Evolutionary conservation across 2,329 filamentous ascomycete genomes (phyloP).

Genomic region (Ascochyta koolunga): DNA sequence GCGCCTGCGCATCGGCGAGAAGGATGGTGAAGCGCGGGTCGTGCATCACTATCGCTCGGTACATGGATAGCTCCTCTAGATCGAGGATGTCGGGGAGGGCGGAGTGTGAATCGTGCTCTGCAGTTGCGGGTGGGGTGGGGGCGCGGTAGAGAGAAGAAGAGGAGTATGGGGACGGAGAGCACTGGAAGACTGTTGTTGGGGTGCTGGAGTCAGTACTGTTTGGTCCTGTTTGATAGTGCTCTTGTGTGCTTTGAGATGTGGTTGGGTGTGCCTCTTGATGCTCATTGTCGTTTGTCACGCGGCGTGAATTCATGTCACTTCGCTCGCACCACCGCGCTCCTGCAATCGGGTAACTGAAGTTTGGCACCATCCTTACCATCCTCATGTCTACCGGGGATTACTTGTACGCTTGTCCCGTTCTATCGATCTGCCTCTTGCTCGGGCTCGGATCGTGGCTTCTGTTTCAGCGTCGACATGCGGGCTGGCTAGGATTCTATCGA

Average conservation of each 20-base stretch:
- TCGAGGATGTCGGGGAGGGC: not conserved
- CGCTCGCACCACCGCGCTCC: slow-evolving; percentile 20
- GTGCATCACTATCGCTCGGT: slow-evolving; percentile 3
- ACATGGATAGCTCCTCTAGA: not conserved
- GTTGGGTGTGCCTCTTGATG: not conserved
- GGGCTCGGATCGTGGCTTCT: slow-evolving; percentile 9
- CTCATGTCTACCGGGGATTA: not conserved
- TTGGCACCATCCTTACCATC: slow-evolving; percentile 27
- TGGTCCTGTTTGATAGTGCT: not conserved
- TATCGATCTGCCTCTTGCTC: not conserved
- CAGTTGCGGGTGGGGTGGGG: not conserved
- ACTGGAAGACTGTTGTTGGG: not conserved
- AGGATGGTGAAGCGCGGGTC: not conserved
- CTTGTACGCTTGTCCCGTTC: not conserved
- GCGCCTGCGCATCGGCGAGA: not conserved
- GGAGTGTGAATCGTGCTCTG: not conserved
- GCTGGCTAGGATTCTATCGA: slow-evolving; percentile 3
- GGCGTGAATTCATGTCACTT: no score
- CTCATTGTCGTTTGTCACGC: not conserved
- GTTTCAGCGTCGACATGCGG: slow-evolving; percentile 4
- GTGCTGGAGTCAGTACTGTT: not conserved
- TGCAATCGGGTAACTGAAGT: slow-evolving; percentile 30
- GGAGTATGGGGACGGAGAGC: not conserved
- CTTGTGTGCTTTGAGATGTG: not conserved
- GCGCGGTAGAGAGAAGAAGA: not conserved